Evolutionary conservation across 2,329 filamentous ascomycete species (phyloP).

Genomic region (Pseudogymnoascus sp.): DNA sequence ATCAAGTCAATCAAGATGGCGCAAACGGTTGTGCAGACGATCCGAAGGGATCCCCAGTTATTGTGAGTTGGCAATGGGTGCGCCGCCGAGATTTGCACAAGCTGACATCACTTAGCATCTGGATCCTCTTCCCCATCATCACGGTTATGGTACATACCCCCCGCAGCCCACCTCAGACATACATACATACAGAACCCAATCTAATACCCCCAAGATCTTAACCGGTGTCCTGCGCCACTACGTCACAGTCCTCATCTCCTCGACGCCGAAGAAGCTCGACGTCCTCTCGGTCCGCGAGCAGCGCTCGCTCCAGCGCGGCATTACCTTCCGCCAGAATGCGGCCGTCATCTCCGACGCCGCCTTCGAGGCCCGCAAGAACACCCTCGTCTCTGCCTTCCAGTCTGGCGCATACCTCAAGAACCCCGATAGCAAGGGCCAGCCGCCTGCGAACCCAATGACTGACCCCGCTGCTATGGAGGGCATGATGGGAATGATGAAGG

Average conservation of each 20-base stretch:
- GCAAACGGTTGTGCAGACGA: conserved; percentile 81
- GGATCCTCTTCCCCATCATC: conserved; percentile 96
- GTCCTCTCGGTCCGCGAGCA: conserved; percentile 75
- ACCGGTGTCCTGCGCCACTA: conserved; percentile 96
- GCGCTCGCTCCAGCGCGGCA: conserved; percentile 71
- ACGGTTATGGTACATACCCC: conserved; percentile 70
- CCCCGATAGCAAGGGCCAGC: conserved; percentile 75
- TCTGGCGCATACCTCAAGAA: conserved; percentile 84
- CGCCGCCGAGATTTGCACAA: conserved; percentile 20
- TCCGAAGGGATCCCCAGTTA: conserved; percentile 94
- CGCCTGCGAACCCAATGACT: conserved; percentile 85
- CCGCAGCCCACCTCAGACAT: not conserved
- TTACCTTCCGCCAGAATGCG: conserved; percentile 76
- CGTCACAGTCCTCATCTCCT: conserved; percentile 82
- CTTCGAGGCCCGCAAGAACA: conserved; percentile 74
- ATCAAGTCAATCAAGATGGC: conserved; percentile 52
- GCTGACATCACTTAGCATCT: conserved; percentile 59
- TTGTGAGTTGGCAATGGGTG: conserved; percentile 56
- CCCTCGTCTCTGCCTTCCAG: conserved; percentile 75
- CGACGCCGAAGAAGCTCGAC: conserved; percentile 73
- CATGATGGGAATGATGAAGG: conserved; percentile 99
- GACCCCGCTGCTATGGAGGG: conserved; percentile 97
- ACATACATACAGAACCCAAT: not conserved
- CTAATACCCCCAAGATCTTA: conserved; percentile 51
- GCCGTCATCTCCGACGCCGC: conserved; percentile 68